These are phyloP conservation scores for Obba rivulosa DNA, from an alignment of 768 basidiomycete species.

Conservation along the genomic window DNA sequence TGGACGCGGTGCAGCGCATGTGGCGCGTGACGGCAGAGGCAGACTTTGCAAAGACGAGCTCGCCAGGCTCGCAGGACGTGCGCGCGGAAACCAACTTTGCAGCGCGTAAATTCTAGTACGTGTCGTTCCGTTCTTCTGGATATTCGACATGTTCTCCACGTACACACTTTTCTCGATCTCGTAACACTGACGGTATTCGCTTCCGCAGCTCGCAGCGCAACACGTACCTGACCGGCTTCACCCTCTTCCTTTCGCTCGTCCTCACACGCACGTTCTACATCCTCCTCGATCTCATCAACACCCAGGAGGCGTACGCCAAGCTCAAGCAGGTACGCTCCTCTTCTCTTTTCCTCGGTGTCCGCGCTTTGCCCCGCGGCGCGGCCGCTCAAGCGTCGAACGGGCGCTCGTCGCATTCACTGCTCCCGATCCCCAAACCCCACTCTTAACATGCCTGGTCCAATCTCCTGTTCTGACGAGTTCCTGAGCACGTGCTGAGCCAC, in stretches of 20 bases:
- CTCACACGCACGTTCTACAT: slow-evolving; percentile 92
- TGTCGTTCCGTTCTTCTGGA: neutral
- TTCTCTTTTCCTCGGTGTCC: too few relatives aligned
- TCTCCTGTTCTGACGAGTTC: neutral
- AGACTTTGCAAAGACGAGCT: slow-evolving; percentile 56
- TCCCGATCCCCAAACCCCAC: too few relatives aligned
- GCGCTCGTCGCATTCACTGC: too few relatives aligned
- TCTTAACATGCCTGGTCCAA: neutral
- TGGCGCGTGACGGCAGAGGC: slow-evolving; percentile 70
- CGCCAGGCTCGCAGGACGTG: slow-evolving; percentile 49
- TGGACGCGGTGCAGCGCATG: slow-evolving; percentile 93
- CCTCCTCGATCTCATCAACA: slow-evolving; percentile 84
- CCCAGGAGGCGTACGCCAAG: slow-evolving; percentile 82
- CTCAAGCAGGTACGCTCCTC: slow-evolving; percentile 60
- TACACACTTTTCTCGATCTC: neutral
- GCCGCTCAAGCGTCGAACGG: too few relatives aligned
- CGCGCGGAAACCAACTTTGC: slow-evolving; percentile 85
- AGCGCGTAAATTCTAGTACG: slow-evolving; percentile 89
- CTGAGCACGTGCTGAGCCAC: neutral
- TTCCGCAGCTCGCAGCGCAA: slow-evolving; percentile 76
- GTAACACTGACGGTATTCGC: neutral
- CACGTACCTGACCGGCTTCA: slow-evolving; percentile 89
- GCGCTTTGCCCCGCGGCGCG: too few relatives aligned
- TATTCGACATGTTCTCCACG: neutral
- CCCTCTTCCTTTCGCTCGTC: slow-evolving; percentile 92